Percentiles rank a stretch among this genome's conserved stretches.
phyloP scores from a whole-genome alignment of 2,329 filamentous ascomycete species.

The Verticillium nonalfalfae region DNA sequence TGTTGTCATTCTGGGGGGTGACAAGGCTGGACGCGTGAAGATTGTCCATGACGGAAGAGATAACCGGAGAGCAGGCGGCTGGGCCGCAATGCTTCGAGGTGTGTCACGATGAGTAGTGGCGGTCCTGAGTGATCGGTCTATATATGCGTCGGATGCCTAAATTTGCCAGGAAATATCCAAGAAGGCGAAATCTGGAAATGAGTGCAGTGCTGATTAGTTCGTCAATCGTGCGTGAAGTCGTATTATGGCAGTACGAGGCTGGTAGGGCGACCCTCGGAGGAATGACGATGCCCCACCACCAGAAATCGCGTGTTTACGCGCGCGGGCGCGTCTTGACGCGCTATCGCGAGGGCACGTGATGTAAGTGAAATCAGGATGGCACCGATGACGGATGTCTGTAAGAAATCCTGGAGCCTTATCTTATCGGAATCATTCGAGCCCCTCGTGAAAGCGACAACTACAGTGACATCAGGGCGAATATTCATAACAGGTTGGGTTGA shows the following conservation, averaged over 20 bases:
- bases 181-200: too few relatives aligned
- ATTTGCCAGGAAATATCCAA: too few relatives aligned
- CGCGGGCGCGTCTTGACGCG: background rate
- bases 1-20: too few relatives aligned
- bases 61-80: too few relatives aligned
- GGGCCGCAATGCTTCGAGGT: too few relatives aligned
- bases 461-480: background rate
- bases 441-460: background rate
- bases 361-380: background rate
- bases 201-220: too few relatives aligned
- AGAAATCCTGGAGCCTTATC: background rate
- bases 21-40: too few relatives aligned
- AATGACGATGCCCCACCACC: background rate
- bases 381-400: background rate
- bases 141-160: too few relatives aligned
- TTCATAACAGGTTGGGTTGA: background rate
- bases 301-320: background rate
- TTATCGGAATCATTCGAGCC: background rate
- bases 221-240: too few relatives aligned
- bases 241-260: background rate
- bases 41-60: too few relatives aligned
- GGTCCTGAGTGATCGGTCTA: too few relatives aligned
- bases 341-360: conserved; percentile 1
- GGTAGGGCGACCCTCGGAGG: background rate
- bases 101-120: too few relatives aligned